Base-by-base conservation (phyloP, 768 basidiomycete species). In the Leccinum rimulosum region DNA sequence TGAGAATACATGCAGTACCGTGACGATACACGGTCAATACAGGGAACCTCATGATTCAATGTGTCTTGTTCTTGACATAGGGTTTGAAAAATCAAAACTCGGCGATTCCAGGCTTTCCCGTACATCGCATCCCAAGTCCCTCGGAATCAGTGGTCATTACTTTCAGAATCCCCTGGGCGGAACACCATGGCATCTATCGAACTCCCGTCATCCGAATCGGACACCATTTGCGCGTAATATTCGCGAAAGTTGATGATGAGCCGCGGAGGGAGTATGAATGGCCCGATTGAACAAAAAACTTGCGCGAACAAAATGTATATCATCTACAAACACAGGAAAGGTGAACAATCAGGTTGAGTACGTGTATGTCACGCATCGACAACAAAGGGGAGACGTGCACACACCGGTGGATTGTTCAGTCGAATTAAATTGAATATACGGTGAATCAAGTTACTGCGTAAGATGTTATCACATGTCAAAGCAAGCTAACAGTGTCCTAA, bases 221-320 rank as follows among this genome's bases (percentile, higher is more conserved):
- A 28, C 3, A 54, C 47, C 22, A 54, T 27, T 45, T 50, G n/a
- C 14, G 33, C 52, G 52, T 48, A 50, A n/a, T 54, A 31, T 36
- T 49, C 47, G 4, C 60, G 60, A 52, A 61, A 57, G 28, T 55
- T 57, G 56, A 61, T 48, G 6, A 61, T 48, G 52, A 61, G 55
- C 12, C 52, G 56, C 10, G 60, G 60, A 9, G 60, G 55, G 43
- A 57, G 56, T 15, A 61, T 40, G 48, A 61, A 54, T 7, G 56
- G 56, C 6, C 51, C 60, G 45, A 57, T 45, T 12, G 48, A 50
- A 11, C 48, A 50, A 28, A 59, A 55, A 3, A 38, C 27, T 22
- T 51, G 30, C 4, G 50, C 50, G 31, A 51, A 17, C 31, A 17
- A 19, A n/a, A 31, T 33, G n/a, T 33, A 51, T 33, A 33, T 51